These are phyloP conservation scores for Chaetoscypha palmicola DNA, from an alignment of 2,329 filamentous ascomycete genomes.

Conservation along the genomic window DNA sequence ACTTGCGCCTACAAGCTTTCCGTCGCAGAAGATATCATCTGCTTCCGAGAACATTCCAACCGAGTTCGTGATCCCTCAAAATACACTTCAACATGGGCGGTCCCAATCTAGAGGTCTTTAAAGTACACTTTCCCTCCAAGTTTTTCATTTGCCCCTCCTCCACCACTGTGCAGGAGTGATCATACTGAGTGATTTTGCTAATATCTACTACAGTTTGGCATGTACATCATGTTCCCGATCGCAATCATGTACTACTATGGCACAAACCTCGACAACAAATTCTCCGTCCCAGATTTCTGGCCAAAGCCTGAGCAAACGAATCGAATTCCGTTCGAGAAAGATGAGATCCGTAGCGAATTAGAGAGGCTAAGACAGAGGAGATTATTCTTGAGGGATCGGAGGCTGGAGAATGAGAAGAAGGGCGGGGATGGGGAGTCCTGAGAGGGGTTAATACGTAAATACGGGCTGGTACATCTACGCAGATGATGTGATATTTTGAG, in stretches of 20 bases:
- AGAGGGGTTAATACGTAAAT: too few species aligned
- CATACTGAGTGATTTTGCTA: too few species aligned
- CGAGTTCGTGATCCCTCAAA: too few species aligned
- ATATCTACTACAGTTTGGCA: constrained; percentile 65
- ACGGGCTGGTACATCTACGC: too few species aligned
- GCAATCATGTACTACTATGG: constrained; percentile 99
- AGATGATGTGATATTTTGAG: too few species aligned
- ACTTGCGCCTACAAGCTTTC: too few species aligned
- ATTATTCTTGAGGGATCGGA: constrained; percentile 30
- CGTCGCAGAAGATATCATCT: too few species aligned
- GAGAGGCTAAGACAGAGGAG: constrained; percentile 28
- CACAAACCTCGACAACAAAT: constrained; percentile 91
- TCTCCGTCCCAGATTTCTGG: constrained; percentile 89
- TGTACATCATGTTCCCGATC: constrained; percentile 98
- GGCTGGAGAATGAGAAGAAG: constrained; percentile 26
- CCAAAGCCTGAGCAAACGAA: constrained; percentile 73
- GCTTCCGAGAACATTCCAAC: too few species aligned
- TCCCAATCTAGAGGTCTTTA: constrained; percentile 90
- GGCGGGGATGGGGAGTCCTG: too few species aligned
- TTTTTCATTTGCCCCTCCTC: not conserved
- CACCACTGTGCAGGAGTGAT: constrained; percentile 21
- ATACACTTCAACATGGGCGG: constrained; percentile 68
- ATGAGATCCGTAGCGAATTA: constrained; percentile 72
- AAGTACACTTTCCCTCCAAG: constrained; percentile 47
- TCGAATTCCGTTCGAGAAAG: constrained; percentile 66